Evolutionary conservation across 108 stramenopile species (phyloP), one percentile per base, ranked within the genome.

Genomic region (Schizochytrium sp.): DNA sequence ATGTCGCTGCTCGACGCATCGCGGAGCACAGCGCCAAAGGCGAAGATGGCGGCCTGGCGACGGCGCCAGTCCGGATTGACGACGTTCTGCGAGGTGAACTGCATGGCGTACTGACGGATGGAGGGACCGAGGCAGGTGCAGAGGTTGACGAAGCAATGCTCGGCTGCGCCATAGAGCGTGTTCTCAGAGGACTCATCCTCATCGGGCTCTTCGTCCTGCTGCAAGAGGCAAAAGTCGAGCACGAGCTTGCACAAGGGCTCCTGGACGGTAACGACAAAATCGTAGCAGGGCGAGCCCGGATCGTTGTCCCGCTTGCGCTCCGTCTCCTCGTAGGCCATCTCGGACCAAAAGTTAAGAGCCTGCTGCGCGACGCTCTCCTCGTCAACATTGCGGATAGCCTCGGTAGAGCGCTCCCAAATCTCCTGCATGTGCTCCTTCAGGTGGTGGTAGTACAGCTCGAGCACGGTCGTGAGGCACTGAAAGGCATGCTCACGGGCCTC

Each of bases 31-130:
- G 76, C 76, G 28, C 76, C 76, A 53, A 83, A 53, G 48, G 48
- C 76, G 51, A 83, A 83, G 45, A 83, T 53, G 45, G 76, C 76
- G 51, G 76, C 76, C 51, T 83, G 76, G 51, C 76, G 76, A 4
- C 45, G 51, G 51, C 76, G 76, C 76, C 76, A 83, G n/a, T 83
- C 76, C 76, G 45, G 76, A 45, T 47, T 53, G 48, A 47, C 76
- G 4, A 83, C 4, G 51, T 83, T 83, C 48, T 83, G 76, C 19
- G 48, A 47, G 6, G 76, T 53, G 51, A 83, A 83, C 48, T 83
- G 45, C 10, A 83, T 6, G 10, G 76, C 51, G 48, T 53, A 83
- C 1, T 21, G 6, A 18, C 19, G n/a, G 28, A 83, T 53, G 28
- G 76, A 21, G 2, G 8, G 10, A 16, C 51, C 76, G 12, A 83